Evolutionary conservation across 2,329 filamentous ascomycete genomes (phyloP).

Genomic region (Arthrobotrys entomopaga): DNA sequence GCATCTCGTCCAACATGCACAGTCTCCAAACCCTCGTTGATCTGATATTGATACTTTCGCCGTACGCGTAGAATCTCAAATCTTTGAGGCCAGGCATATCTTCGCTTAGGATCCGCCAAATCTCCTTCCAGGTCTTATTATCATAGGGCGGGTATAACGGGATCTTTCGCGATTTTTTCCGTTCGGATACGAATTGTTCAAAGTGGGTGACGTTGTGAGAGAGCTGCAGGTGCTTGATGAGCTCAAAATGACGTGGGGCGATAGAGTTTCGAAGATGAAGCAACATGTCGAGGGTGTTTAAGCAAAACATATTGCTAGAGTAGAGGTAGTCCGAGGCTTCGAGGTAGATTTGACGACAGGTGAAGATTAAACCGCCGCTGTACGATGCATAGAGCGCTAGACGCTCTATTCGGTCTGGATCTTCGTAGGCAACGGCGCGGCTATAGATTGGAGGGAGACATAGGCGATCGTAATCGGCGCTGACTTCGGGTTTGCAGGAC

Average conservation of each 20-base stretch:
- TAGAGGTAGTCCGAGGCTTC: slow-evolving; percentile 53
- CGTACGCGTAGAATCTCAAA: slow-evolving; percentile 40
- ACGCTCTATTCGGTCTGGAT: slow-evolving; percentile 27
- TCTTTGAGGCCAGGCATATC: slow-evolving; percentile 50
- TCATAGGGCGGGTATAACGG: slow-evolving; percentile 53
- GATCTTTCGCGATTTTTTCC: slow-evolving; percentile 47
- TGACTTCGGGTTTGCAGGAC: slow-evolving; percentile 15
- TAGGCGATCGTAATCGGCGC: slow-evolving; percentile 24
- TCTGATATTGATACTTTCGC: slow-evolving; percentile 41
- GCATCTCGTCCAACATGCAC: slow-evolving; percentile 53
- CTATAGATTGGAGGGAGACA: slow-evolving; percentile 31
- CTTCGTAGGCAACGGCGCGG: slow-evolving; percentile 36
- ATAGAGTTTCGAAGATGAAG: slow-evolving; percentile 51
- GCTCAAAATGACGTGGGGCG: slow-evolving; percentile 41
- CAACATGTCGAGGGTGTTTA: slow-evolving; percentile 53
- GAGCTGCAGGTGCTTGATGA: slow-evolving; percentile 49
- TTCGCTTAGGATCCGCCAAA: slow-evolving; percentile 47
- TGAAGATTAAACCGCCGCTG: slow-evolving; percentile 35
- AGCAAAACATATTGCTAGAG: slow-evolving; percentile 51
- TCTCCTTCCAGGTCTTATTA: slow-evolving; percentile 53
- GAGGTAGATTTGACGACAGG: slow-evolving; percentile 43
- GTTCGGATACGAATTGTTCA: slow-evolving; percentile 50
- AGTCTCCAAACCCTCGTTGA: slow-evolving; percentile 50
- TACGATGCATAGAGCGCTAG: slow-evolving; percentile 33
- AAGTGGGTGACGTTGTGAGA: slow-evolving; percentile 49